A percentile compares a stretch with the other conserved stretches of the same genome.
Conservation (phyloP, 1,284 basidiomycete genomes). For the Sporisorium graminicola region DNA sequence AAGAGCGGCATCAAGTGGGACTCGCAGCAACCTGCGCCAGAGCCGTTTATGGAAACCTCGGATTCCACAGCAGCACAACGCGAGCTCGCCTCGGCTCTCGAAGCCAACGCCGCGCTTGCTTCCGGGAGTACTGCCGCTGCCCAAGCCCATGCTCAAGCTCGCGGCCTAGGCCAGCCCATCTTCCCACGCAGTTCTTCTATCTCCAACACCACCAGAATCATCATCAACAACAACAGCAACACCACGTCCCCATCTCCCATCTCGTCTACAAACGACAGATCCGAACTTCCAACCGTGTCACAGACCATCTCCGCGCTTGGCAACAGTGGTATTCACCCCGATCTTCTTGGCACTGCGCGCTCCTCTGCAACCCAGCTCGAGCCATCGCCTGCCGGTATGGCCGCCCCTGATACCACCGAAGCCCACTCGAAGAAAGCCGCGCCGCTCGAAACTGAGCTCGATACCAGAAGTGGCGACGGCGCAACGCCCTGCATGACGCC, state of each 20-base stretch:
- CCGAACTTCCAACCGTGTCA: constrained; percentile 24
- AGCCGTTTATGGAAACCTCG: constrained; percentile 55
- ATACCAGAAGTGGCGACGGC: constrained; percentile 13
- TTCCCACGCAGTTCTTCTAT: constrained; percentile 17
- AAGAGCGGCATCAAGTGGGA: constrained; percentile 55
- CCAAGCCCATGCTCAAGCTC: constrained; percentile 34
- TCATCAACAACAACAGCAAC: no score
- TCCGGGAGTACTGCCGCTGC: constrained; percentile 58
- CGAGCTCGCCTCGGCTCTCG: constrained; percentile 9
- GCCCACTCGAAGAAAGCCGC: background rate
- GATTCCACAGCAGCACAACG: constrained; percentile 22
- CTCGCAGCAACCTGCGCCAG: constrained; percentile 30
- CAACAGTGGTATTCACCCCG: constrained; percentile 42
- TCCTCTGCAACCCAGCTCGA: constrained; percentile 2
- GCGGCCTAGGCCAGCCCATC: constrained; percentile 39
- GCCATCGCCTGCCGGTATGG: background rate
- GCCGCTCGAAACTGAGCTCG: constrained; percentile 1
- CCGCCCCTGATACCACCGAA: background rate
- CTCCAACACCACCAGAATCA: background rate
- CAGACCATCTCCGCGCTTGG: constrained; percentile 39
- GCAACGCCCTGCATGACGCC: constrained; percentile 23
- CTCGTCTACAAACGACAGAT: background rate
- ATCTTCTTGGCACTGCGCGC: constrained; percentile 18
- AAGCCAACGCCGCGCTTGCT: constrained; percentile 21
- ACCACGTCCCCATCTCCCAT: background rate